Conservation (phyloP, 257 asterid species). For the Gynochthodes officinalis region DNA sequence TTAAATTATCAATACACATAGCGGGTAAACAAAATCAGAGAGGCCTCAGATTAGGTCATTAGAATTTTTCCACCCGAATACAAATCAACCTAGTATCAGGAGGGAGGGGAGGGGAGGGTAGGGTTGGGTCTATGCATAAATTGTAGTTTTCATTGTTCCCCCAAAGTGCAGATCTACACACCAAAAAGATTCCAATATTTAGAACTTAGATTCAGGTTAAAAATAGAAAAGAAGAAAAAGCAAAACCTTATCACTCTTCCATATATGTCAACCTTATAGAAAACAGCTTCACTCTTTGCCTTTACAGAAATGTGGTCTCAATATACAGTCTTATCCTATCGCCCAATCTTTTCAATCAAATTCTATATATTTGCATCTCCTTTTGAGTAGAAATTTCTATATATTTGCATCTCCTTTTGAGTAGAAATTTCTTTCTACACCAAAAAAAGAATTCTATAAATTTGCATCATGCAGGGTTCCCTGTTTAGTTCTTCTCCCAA, state of each 20-base stretch:
- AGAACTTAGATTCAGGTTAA: background rate
- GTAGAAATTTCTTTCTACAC: too few species aligned
- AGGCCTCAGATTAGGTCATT: conserved; percentile 1
- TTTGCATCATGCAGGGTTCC: background rate
- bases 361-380: background rate
- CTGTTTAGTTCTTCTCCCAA: background rate
- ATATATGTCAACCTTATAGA: background rate
- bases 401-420: too few species aligned
- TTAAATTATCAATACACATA: background rate
- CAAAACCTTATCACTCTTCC: background rate
- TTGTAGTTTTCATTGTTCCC: too few species aligned
- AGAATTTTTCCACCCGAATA: background rate
- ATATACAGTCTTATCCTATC: background rate
- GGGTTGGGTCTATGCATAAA: too few species aligned
- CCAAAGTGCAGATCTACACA: too few species aligned
- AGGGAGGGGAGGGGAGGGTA: too few species aligned
- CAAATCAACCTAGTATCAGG: background rate
- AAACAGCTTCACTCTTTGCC: background rate
- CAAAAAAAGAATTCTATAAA: too few species aligned
- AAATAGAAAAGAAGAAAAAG: too few species aligned
- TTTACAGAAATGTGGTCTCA: background rate
- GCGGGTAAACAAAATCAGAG: background rate
- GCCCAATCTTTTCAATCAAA: background rate
- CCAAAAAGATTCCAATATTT: background rate
- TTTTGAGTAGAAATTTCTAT: too few species aligned